phyloP scores from a whole-genome alignment of 176 grass and related monocot species.

The Musa itinerans region DNA sequence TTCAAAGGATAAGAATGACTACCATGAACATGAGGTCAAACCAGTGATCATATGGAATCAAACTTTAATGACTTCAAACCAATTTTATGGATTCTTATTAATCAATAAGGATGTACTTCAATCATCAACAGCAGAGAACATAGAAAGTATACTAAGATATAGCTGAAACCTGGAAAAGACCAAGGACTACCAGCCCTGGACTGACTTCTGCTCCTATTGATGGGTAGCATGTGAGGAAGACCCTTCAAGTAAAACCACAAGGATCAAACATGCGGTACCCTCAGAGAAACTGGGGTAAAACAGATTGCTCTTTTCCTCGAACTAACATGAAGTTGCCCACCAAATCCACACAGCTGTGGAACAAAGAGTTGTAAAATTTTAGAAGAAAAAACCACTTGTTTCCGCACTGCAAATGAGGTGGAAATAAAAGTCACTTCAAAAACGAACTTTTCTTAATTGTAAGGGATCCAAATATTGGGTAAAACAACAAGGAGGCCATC shows the following conservation, averaged over 20 bases:
- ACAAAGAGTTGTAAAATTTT: neutral
- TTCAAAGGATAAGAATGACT: neutral
- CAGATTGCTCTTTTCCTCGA: neutral
- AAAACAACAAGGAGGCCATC: neutral
- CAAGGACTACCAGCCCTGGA: constrained; percentile 63
- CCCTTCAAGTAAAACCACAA: constrained; percentile 21
- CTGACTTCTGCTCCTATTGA: constrained; percentile 58
- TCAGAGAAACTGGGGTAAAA: neutral
- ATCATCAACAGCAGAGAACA: neutral
- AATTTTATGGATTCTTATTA: neutral
- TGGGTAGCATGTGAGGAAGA: constrained; percentile 69
- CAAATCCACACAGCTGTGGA: neutral
- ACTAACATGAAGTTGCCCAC: neutral
- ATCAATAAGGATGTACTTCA: neutral
- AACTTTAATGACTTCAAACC: neutral
- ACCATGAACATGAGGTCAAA: neutral
- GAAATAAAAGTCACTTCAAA: neutral
- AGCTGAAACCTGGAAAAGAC: constrained; percentile 26
- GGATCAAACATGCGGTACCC: neutral
- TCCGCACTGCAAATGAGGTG: neutral
- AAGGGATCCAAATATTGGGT: neutral
- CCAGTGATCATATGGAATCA: neutral
- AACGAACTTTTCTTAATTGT: neutral
- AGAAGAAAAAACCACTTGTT: neutral
- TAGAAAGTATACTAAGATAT: constrained; percentile 4